Percentiles rank a stretch among this genome's conserved stretches.
phyloP scores from a whole-genome alignment of 257 asterid species.

The Avicennia marina region DNA sequence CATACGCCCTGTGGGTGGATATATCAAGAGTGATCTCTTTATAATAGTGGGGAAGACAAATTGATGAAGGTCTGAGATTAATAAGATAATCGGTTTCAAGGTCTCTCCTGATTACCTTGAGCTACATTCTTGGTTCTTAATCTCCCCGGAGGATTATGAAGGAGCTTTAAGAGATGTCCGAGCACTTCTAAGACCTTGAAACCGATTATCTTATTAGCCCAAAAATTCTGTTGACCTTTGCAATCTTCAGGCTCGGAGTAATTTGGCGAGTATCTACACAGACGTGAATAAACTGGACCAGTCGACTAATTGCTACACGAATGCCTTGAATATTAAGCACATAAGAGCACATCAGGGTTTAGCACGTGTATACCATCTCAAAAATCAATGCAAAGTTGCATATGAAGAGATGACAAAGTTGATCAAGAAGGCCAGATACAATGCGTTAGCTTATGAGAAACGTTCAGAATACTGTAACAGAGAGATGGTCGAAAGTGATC shows the following conservation, averaged over 20 bases:
- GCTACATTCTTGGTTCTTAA: slow-evolving; percentile 90
- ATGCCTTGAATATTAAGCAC: slow-evolving; percentile 86
- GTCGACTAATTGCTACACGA: slow-evolving; percentile 80
- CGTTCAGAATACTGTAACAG: slow-evolving; percentile 90
- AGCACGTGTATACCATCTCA: slow-evolving; percentile 93
- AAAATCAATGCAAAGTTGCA: slow-evolving; percentile 74
- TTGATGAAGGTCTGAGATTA: slow-evolving; percentile 64
- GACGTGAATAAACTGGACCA: slow-evolving; percentile 83
- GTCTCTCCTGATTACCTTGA: slow-evolving; percentile 92
- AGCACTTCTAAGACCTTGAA: slow-evolving; percentile 80
- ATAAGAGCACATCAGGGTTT: slow-evolving; percentile 94
- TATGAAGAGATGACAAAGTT: slow-evolving; percentile 96
- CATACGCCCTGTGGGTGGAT: slow-evolving; percentile 81
- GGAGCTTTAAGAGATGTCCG: slow-evolving; percentile 76
- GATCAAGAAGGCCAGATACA: slow-evolving; percentile 75
- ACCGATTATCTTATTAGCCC: slow-evolving; percentile 25
- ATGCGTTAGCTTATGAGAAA: slow-evolving; percentile 95
- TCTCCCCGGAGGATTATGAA: slow-evolving; percentile 62
- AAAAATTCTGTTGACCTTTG: slow-evolving; percentile 13
- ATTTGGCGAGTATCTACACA: slow-evolving; percentile 77
- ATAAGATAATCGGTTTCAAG: slow-evolving; percentile 69
- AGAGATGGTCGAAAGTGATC: slow-evolving; percentile 88
- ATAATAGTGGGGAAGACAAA: slow-evolving; percentile 67
- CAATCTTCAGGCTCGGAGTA: slow-evolving; percentile 73
- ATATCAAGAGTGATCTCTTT: slow-evolving; percentile 89